These are phyloP conservation scores for Chytriomyces sp. DNA, from an alignment of 192 early-diverging fungal species.

Conservation along the genomic window DNA sequence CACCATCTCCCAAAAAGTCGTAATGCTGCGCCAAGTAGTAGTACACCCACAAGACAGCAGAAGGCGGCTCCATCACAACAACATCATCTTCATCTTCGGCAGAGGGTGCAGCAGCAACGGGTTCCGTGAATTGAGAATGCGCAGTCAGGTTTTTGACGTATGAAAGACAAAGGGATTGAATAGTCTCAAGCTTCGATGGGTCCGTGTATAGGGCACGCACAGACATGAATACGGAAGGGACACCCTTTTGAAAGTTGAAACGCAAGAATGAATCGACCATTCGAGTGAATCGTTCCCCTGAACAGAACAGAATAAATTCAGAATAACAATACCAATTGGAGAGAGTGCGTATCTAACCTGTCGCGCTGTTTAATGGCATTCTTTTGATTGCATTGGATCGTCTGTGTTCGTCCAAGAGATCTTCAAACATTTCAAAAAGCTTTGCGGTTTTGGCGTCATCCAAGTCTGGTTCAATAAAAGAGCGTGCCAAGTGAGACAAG, in stretches of 20 bases:
- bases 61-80: conserved; percentile 71
- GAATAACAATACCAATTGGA: neutral
- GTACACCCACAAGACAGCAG: conserved; percentile 83
- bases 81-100: conserved; percentile 51
- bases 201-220: conserved; percentile 76
- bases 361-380: conserved; percentile 75
- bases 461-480: conserved; percentile 18
- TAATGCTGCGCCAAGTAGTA: conserved; percentile 91
- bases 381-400: conserved; percentile 81
- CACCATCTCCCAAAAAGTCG: conserved; percentile 74
- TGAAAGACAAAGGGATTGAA: conserved; percentile 72
- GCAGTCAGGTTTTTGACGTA: conserved; percentile 54
- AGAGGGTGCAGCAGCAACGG: conserved; percentile 36
- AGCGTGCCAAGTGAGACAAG: neutral
- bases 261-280: conserved; percentile 72
- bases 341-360: conserved; percentile 55
- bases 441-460: conserved; percentile 38
- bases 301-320: neutral
- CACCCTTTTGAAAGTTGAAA: conserved; percentile 83
- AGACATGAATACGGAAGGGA: conserved; percentile 89
- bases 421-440: conserved; percentile 45
- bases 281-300: conserved; percentile 47
- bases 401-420: conserved; percentile 74
- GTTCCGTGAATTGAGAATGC: conserved; percentile 25
- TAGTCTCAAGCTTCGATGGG: conserved; percentile 66